Evolutionary conservation across 768 basidiomycete genomes (phyloP), one percentile per base, ranked within the genome.

Genomic region (Rhodosporidiobolus odoratus): DNA sequence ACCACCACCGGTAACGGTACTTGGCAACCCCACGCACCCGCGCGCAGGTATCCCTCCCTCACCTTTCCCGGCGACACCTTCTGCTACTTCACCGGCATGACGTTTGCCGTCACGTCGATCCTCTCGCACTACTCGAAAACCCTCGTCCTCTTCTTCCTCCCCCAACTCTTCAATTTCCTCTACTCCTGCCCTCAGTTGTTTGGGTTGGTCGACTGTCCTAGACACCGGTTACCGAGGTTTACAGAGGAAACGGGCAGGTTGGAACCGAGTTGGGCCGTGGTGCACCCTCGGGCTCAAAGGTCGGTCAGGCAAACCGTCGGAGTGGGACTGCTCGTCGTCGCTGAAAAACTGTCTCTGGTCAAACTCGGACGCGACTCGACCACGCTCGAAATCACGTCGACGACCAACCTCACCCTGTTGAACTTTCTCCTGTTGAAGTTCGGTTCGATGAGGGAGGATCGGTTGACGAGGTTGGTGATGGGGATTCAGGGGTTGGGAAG

Each of bases 81-180:
- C 38, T 99, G 96, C 80, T 99, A 99, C 81, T 87, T 97, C 48
- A 87, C 92, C 0, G 96, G 96, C 69, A 99, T 99, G 96, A 92
- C 96, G 7, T 98, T 99, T 79, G 89, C 96, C 1, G 94, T 96
- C 15, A 93, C 95, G 40, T 94, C 92, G 32, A 97, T 99, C 72
- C 91, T 96, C 77, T 92, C 90, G 0, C 96, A 99, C 80, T 97
- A 93, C 80, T 92, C 91, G 62, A 99, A 99, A 81, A 99, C 96
- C 0, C 82, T 99, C 15, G 84, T 97, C 66, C 82, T 98, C 34
- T 98, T 99, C 83, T 98, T 98, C 82, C 84, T 99, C 58, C 96
- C 96, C 7, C 96, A 99, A 79, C 89, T 96, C 72, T 93, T 97
- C 86, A 99, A 99, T 79, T 99, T 99, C 78, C 64, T 98, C 59